Base-by-base conservation (phyloP, 768 basidiomycete species). In the Steccherinum ochraceum region DNA sequence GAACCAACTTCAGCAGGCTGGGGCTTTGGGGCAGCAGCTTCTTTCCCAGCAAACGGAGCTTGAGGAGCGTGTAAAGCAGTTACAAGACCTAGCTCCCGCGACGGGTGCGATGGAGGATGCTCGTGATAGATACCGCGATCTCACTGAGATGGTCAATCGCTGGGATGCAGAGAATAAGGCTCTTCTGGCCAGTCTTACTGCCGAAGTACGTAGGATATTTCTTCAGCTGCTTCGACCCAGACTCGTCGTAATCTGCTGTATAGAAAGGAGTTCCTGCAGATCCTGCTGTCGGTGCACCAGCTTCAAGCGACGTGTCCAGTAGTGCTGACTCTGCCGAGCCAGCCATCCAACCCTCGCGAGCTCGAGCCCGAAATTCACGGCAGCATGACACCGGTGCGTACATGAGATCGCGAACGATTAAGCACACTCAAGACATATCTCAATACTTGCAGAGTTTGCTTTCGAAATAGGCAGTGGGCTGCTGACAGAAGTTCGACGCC, bases 381-480 rank as follows among this genome's bases (percentile, higher is more conserved):
- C 90, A 93, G 43, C 86, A 93, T 64, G 89, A 93, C 63, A 88
- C 91, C 58, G 88, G 89, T 89, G 60, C 64, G 87, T 79, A n/a
- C n/a, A n/a, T n/a, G n/a, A n/a, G 16, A 18, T 26, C 35, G 24
- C 25, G 19, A 26, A 2, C 20, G 27, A 24, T 23, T 18, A 10
- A 11, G 7, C 62, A 59, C 4, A 57, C 54, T 61, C 40, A 52
- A 49, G 56, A 58, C 61, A 63, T 19, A 18, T 18, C 10, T n/a
- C n/a, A n/a, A 18, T 18, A 10, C 10, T 18, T 23, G 11, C 71
- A 89, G 95, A 96, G 73, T 97, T 98, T 59, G 95, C 95, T 35
- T 94, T 96, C 60, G 95, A 98, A 72, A 98, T 98, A 51, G 94
- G 95, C 5, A 93, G 90, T 56, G 88, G 88, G 12, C 73, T 97